A percentile compares a stretch with the other conserved stretches of the same genome.
Evolutionary conservation across 768 basidiomycete genomes (phyloP).

Genomic region (Neoboletus brunneissimus): DNA sequence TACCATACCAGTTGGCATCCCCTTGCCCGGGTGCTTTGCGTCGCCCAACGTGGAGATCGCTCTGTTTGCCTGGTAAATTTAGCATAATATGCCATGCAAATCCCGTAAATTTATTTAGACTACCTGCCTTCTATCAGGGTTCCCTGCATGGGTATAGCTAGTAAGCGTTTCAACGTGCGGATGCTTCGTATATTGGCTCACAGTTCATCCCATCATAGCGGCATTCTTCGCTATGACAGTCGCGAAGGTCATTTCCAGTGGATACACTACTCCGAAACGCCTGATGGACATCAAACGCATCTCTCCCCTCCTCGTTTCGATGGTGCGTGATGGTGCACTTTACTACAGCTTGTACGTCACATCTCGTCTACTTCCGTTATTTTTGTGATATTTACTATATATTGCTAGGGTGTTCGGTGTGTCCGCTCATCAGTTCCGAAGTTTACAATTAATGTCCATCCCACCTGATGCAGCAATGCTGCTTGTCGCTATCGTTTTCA

Average conservation of each 20-base stretch:
- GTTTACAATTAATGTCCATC: no score
- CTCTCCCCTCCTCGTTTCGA: slow-evolving; percentile 1
- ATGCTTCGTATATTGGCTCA: neutral
- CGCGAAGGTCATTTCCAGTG: neutral
- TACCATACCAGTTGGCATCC: neutral
- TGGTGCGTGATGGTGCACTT: slow-evolving; percentile 5
- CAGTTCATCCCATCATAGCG: neutral
- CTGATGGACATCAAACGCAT: neutral
- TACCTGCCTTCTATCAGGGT: neutral
- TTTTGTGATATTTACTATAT: neutral
- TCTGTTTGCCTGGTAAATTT: neutral
- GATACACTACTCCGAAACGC: neutral
- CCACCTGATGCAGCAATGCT: no score
- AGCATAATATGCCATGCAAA: neutral
- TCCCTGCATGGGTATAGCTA: slow-evolving; percentile 6
- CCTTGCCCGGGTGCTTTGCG: neutral
- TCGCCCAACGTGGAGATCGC: neutral
- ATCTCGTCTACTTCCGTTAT: neutral
- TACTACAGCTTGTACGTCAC: slow-evolving; percentile 1
- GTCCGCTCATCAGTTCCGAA: no score
- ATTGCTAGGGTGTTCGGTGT: no score
- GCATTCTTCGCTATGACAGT: slow-evolving; percentile 4
- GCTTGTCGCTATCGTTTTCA: no score
- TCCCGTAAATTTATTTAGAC: neutral
- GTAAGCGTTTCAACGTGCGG: neutral